Evolutionary conservation across 805 yeast species (phyloP).

Genomic region (Limtongozyma cylindracea): DNA sequence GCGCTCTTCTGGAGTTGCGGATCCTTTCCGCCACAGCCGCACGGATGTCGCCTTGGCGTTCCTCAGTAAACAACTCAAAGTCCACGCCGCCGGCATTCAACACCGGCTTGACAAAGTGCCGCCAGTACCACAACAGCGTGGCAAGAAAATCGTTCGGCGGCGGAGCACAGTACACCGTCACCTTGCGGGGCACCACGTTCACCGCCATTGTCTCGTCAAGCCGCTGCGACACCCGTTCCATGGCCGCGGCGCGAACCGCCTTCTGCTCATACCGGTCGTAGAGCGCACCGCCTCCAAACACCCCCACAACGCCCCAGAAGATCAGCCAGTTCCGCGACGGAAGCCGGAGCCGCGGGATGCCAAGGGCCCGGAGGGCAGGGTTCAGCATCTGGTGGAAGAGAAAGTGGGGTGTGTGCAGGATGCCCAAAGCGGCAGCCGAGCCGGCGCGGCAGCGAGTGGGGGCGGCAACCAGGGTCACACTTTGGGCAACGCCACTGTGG

Average conservation of each 20-base stretch:
- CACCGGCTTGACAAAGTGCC: constrained; percentile 66
- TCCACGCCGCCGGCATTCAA: constrained; percentile 69
- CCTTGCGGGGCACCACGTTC: constrained; percentile 38
- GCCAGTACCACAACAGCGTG: constrained; percentile 45
- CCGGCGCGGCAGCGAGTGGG: too few species aligned
- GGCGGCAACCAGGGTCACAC: too few species aligned
- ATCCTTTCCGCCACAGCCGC: constrained; percentile 59
- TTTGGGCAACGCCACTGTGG: too few species aligned
- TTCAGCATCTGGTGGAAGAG: constrained; percentile 33
- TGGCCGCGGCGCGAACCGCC: constrained; percentile 36
- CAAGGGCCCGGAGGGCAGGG: constrained; percentile 72
- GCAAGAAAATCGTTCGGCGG: constrained; percentile 85
- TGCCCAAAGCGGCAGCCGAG: too few species aligned
- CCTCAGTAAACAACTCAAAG: constrained; percentile 51
- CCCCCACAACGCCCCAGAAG: constrained; percentile 50
- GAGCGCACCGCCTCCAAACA: constrained; percentile 45
- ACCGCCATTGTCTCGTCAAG: constrained; percentile 20
- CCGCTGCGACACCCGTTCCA: constrained; percentile 25
- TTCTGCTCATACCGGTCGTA: constrained; percentile 63
- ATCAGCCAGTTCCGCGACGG: constrained; percentile 90
- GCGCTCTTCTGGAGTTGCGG: constrained; percentile 31
- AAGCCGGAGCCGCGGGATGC: constrained; percentile 47
- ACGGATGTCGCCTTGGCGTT: constrained; percentile 78
- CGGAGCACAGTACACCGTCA: constrained; percentile 78
- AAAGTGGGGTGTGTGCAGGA: too few species aligned